Evolutionary conservation across 1,284 basidiomycete genomes (phyloP).

Genomic region (Ustilago trichophora): DNA sequence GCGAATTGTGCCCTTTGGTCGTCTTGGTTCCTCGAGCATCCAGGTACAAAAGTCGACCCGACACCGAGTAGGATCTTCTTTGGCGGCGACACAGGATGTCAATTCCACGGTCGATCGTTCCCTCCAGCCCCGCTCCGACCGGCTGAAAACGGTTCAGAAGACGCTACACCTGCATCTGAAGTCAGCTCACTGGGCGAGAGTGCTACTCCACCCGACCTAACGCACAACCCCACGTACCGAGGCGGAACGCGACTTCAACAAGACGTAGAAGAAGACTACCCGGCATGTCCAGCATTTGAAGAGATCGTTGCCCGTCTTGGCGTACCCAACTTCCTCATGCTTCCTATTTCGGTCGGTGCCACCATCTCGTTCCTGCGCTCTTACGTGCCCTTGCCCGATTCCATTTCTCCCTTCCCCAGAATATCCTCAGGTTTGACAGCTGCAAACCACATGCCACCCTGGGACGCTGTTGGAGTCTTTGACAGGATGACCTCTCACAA

Average conservation of each 20-base stretch:
- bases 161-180: constrained; percentile 10
- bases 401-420: constrained; percentile 52
- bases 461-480: constrained; percentile 55
- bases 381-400: constrained; percentile 53
- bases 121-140: constrained; percentile 28
- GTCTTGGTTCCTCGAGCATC: constrained; percentile 56
- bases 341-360: constrained; percentile 63
- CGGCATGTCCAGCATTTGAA: constrained; percentile 58
- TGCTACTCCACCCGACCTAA: background rate
- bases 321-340: constrained; percentile 50
- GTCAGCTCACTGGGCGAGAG: constrained; percentile 5
- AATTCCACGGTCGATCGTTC: constrained; percentile 47
- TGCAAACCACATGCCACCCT: constrained; percentile 60
- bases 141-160: constrained; percentile 1
- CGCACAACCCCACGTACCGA: constrained; percentile 7
- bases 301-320: constrained; percentile 51
- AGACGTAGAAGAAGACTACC: constrained; percentile 22
- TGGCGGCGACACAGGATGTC: constrained; percentile 63
- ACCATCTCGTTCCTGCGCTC: constrained; percentile 60
- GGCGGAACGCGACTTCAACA: constrained; percentile 21
- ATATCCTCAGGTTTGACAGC: constrained; percentile 53
- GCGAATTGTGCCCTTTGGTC: constrained; percentile 55
- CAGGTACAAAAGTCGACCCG: background rate
- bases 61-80: constrained; percentile 45
- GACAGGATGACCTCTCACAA: constrained; percentile 35